Base-by-base conservation (phyloP, 2,329 filamentous ascomycete genomes). In the Tricladium varicosporioides region DNA sequence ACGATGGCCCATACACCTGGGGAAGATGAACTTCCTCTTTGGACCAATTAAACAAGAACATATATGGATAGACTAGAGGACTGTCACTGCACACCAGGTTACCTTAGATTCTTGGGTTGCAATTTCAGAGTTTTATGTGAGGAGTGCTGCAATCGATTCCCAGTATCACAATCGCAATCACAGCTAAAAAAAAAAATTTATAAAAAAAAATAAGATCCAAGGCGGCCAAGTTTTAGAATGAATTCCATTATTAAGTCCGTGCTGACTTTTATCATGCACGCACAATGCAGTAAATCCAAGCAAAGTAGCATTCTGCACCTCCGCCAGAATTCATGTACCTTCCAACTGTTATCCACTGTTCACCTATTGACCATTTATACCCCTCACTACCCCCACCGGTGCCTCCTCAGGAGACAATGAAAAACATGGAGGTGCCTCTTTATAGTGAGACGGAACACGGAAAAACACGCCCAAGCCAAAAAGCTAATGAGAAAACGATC, bases 401-500 rank as follows among this genome's bases (percentile, higher is more conserved):
- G 40, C 65, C 65, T 66, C 67, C 61, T 60, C 60, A 47, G 57
- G 62, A 66, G 66, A 67, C 54, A 62, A 57, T 57, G 63, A 65
- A 63, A 53, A 56, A 54, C 53, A 60, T 56, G 51, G 60, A 63
- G 48, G 57, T 52, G 51, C 57, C 51, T 58, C 58, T 57, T 51
- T 31, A 45, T 56, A 43, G 48, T 53, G 40, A 53, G 40, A 58
- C 15, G 27, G 53, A 40, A 56, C 53, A 53, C 56, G 59, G 22
- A 58, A 60, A 60, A 56, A 51, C 58, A 59, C 62, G 60, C 65
- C 63, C 48, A 31, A 45, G 51, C 54, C 60, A 66, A 67, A 64
- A 69, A 55, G 13, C 13, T 67, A 68, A 65, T 56, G 51, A 64
- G 57, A 67, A 67, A 68, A 65, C 66, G 75, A 80, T 80, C 78